Evolutionary conservation across 352 stramenopile species (phyloP).

Genomic region (Phytopythium mirpurense): DNA sequence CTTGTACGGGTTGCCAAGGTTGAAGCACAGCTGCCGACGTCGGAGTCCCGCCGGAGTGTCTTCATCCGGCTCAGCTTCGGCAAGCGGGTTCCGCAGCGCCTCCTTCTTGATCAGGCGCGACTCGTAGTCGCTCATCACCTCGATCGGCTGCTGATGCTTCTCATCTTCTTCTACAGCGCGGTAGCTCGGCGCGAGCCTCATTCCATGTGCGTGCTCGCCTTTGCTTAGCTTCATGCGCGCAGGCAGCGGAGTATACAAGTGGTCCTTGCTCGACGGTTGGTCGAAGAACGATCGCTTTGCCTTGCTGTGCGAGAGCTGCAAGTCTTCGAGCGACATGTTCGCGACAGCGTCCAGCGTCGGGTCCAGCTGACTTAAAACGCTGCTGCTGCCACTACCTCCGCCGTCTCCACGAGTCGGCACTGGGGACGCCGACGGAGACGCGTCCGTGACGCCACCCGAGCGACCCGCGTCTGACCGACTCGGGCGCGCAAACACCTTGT

Average conservation of each 20-base stretch:
- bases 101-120: conserved; percentile 86
- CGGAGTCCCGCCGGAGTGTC: conserved; percentile 68
- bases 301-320: conserved; percentile 44
- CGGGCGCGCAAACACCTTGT: conserved; percentile 59
- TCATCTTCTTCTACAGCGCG: conserved; percentile 68
- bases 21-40: conserved; percentile 79
- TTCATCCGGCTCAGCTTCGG: conserved; percentile 80
- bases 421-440: conserved; percentile 33
- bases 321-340: conserved; percentile 59
- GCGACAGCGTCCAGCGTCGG: conserved; percentile 47
- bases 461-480: conserved; percentile 13
- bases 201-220: conserved; percentile 9
- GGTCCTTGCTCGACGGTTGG: conserved; percentile 21
- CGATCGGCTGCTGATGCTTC: conserved; percentile 80
- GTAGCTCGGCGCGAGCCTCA: conserved; percentile 57
- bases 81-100: conserved; percentile 75
- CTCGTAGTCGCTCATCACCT: conserved; percentile 88
- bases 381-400: conserved; percentile 13
- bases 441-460: conserved; percentile 17
- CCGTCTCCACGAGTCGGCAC: conserved; percentile 11
- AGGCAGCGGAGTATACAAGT: conserved; percentile 33
- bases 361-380: conserved; percentile 12
- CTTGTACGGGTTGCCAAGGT: conserved; percentile 87
- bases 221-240: conserved; percentile 15
- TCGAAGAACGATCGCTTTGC: conserved; percentile 52